Base-by-base conservation (phyloP, 2,329 filamentous ascomycete genomes). In the Trichoderma citrinoviride region DNA sequence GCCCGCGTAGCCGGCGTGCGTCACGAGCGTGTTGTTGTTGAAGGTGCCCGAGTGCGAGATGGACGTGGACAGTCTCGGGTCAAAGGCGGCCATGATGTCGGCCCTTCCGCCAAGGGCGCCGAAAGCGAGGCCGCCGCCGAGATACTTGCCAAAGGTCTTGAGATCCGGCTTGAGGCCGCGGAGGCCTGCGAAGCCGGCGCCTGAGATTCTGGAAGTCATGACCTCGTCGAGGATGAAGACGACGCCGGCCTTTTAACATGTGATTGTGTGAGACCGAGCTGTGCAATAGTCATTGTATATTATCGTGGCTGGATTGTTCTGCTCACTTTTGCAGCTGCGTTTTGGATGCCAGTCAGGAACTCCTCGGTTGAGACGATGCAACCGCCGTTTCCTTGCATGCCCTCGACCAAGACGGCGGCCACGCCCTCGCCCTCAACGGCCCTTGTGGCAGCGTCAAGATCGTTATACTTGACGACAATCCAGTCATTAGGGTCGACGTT, bases 171-270 rank as follows among this genome's bases (percentile, higher is more conserved):
- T 77, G 7, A 88, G 71, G 2, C 75, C 78, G 27, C 77, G 65
- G 23, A 75, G 66, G 2, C 73, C 70, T 6, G 81, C 79, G 3
- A 87, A 72, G 0, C 88, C 87, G 7, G 79, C 76, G 1, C 77
- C 77, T 3, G 71, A 71, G 29, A 90, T 75, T 2, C 88, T 80
- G 3, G 85, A 88, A 0, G 88, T 90, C 83, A 90, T 88, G 6
- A 91, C 88, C 74, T 92, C 89, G 72, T 92, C 89, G 15, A 90
- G 77, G 41, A 92, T 86, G 68, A 92, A 82, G 0, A 91, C 65
- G 0, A 84, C 84, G 1, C 82, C 83, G 0, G 78, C 74, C 70
- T 81, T 19, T 7, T 15, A 49, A 37, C 2, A 7, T 5, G 27
- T 29, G 69, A 23, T 37, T 17, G 43, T 50, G 33, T 33, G 17